phyloP scores from a whole-genome alignment of 768 basidiomycete genomes.

The Multifurca ochricompacta region DNA sequence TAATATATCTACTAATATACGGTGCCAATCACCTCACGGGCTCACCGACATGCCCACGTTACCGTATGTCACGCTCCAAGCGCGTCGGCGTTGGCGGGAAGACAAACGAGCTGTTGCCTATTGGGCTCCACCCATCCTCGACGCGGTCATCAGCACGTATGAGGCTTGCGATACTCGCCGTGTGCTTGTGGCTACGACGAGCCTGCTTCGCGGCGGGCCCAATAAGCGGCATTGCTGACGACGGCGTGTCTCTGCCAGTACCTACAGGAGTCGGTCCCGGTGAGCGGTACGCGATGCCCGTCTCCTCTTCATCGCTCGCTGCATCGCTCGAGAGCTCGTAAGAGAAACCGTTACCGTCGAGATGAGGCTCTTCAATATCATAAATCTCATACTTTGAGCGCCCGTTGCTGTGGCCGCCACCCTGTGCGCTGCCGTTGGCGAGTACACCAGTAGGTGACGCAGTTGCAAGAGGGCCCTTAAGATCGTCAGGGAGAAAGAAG shows the following conservation, averaged over 20 bases:
- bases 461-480: conserved; percentile 48
- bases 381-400: conserved; percentile 69
- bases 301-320: conserved; percentile 56
- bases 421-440: conserved; percentile 16
- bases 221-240: conserved; percentile 32
- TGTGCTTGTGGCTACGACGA: conserved; percentile 58
- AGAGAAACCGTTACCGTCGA: conserved; percentile 39
- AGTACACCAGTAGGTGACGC: conserved; percentile 43
- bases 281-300: conserved; percentile 64
- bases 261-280: conserved; percentile 30
- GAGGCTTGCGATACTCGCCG: conserved; percentile 77
- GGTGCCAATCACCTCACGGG: neutral
- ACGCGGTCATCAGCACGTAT: conserved; percentile 70
- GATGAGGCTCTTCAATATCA: conserved; percentile 57
- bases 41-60: neutral
- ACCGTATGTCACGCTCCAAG: conserved; percentile 1
- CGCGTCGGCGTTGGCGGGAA: conserved; percentile 36
- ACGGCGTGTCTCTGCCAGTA: conserved; percentile 21
- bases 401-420: conserved; percentile 23
- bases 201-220: conserved; percentile 20
- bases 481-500: conserved; percentile 74
- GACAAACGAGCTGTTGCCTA: conserved; percentile 43
- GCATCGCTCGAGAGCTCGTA: conserved; percentile 46
- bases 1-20: conserved; percentile 14
- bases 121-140: conserved; percentile 82